Base-by-base conservation (phyloP, 2,329 filamentous ascomycete species). In the Penicillium sp. region DNA sequence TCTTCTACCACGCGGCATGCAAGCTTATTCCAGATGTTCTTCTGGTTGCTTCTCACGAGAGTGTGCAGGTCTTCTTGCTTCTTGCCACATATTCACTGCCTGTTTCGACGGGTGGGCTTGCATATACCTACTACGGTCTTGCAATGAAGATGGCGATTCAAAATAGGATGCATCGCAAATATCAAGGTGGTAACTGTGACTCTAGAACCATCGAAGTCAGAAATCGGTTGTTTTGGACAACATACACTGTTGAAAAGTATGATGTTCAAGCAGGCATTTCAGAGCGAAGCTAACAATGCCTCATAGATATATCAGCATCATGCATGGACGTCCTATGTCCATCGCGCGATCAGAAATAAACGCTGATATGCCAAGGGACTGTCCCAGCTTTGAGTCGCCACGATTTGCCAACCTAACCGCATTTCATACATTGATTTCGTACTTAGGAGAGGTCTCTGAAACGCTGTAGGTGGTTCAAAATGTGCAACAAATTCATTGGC, bases 121-220 rank as follows among this genome's bases (percentile, higher is more conserved):
- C 75, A 1, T 81, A 79, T 52, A 77, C 76, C 2, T 81, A 81
- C 53, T 67, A 79, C 32, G 77, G 76, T 6, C 61, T 81, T 8
- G 75, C 76, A 0, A 67, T 80, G 46, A 79, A 78, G 51, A 69
- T 81, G 55, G 78, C 77, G 0, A 78, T 80, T 13, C 77, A 79
- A 52, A 80, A 80, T 55, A 78, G 78, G 4, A 78, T 81, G 77
- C 78, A 81, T 54, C 68, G 77, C 38, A 75, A 69, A 44, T 75
- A 73, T 51, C 61, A 69, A 0, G 74, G 72, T 1, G 68, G 70
- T 26, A 72, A 69, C 0, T 65, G 77, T 19, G 72, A 75, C 43
- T 63, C 70, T 12, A 67, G 68, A 26, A 72, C 75, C 42, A 66
- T 75, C n/a, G 77, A 80, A 63, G 72, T 72, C 4, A 67, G 77